A percentile compares a stretch with the other conserved stretches of the same genome.
These are phyloP conservation scores for Xylaria sp. DNA, from an alignment of 2,329 filamentous ascomycete genomes.

Conservation along the genomic window DNA sequence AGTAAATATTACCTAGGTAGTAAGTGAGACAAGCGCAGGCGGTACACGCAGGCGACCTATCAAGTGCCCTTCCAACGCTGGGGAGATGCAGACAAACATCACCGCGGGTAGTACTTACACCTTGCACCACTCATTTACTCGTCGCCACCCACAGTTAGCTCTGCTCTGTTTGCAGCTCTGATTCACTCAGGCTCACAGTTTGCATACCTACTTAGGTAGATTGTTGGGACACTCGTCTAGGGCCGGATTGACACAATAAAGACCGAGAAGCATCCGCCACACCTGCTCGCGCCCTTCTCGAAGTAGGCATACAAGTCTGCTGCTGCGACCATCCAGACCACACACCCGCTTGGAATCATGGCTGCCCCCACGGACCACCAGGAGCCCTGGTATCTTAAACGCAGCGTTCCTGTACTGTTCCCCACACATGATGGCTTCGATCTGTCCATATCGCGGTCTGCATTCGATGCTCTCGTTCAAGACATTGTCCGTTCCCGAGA, in stretches of 20 bases:
- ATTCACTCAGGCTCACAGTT: neutral
- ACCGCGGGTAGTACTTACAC: neutral
- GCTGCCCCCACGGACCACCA: constrained; percentile 20
- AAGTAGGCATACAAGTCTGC: neutral
- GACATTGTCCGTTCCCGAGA: constrained; percentile 14
- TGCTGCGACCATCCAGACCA: neutral
- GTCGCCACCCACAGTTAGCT: neutral
- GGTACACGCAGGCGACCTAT: too few species aligned
- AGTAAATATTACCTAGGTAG: too few species aligned
- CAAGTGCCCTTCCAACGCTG: neutral
- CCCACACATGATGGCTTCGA: constrained; percentile 32
- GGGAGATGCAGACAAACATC: neutral
- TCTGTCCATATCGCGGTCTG: constrained; percentile 27
- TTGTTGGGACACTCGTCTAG: neutral
- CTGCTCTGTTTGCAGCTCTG: neutral
- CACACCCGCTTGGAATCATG: constrained; percentile 18
- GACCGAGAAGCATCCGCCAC: neutral
- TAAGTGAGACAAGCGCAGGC: too few species aligned
- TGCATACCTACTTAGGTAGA: neutral
- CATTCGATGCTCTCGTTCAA: constrained; percentile 28
- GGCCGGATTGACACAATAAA: neutral
- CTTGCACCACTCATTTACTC: neutral
- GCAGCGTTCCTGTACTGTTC: constrained; percentile 27
- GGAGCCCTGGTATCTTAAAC: constrained; percentile 37
- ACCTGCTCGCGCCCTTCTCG: neutral